Percentiles rank a stretch among this genome's conserved stretches.
These are phyloP conservation scores for Acrocalymma vagum DNA, from an alignment of 2,329 filamentous ascomycete species.

Conservation along the genomic window DNA sequence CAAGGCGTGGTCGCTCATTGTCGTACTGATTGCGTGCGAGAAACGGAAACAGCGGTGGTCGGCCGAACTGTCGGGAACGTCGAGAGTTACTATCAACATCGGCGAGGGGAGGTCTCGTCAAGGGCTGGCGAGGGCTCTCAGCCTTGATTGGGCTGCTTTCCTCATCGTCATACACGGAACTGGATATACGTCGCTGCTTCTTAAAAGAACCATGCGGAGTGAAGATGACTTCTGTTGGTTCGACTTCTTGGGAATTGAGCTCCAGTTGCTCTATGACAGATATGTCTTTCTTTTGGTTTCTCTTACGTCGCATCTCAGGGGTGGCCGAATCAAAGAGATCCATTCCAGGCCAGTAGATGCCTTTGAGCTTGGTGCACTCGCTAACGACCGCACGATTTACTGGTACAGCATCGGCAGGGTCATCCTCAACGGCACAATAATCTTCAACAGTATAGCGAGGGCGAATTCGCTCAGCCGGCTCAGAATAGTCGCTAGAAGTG, in stretches of 20 bases:
- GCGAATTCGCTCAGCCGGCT: constrained; percentile 36
- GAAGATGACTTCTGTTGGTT: constrained; percentile 72
- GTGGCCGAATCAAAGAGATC: constrained; percentile 82
- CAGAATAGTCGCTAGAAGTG: constrained; percentile 47
- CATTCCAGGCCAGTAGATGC: constrained; percentile 80
- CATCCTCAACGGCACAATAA: constrained; percentile 43
- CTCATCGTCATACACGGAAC: constrained; percentile 50
- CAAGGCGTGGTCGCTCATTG: constrained; percentile 38
- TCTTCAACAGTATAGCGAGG: constrained; percentile 33
- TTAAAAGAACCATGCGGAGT: constrained; percentile 52
- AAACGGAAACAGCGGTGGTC: constrained; percentile 25
- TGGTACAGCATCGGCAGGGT: constrained; percentile 25
- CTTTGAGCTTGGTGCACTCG: constrained; percentile 68
- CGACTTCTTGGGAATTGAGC: constrained; percentile 69
- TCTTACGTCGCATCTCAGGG: constrained; percentile 74
- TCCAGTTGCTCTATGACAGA: constrained; percentile 74
- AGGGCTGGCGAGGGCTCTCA: constrained; percentile 40
- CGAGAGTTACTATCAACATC: constrained; percentile 42
- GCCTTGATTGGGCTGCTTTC: constrained; percentile 47
- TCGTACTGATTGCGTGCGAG: constrained; percentile 35
- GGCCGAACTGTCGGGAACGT: constrained; percentile 39
- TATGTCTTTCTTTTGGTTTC: constrained; percentile 81
- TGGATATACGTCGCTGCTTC: constrained; percentile 54
- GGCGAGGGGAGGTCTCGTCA: constrained; percentile 37
- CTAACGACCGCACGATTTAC: constrained; percentile 41